These are phyloP conservation scores for Hemerocallis citrina DNA, from an alignment of 106 monocot genomes.

Conservation along the genomic window DNA sequence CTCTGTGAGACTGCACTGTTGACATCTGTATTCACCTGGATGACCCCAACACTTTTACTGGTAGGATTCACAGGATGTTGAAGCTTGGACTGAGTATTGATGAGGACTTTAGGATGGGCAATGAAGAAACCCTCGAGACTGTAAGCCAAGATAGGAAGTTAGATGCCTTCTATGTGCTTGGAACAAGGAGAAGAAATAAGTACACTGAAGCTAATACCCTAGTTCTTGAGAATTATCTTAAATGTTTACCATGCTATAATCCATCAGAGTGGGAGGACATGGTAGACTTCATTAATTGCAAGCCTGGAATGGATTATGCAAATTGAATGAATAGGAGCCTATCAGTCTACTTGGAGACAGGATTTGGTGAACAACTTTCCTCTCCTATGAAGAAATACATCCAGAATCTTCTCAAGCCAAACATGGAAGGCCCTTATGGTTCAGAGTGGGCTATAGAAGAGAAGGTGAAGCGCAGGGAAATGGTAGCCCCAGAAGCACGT, in stretches of 20 bases:
- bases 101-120: too few relatives aligned
- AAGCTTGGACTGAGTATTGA: constrained; percentile 45
- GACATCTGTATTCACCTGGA: constrained; percentile 19
- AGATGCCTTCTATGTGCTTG: too few relatives aligned
- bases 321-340: constrained; percentile 39
- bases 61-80: constrained; percentile 41
- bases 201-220: too few relatives aligned
- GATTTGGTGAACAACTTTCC: constrained; percentile 58
- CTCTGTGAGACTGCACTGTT: constrained; percentile 32
- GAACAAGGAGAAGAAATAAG: too few relatives aligned
- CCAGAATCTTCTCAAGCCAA: constrained; percentile 71
- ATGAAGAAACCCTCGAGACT: too few relatives aligned
- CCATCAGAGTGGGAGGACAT: too few relatives aligned
- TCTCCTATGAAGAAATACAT: constrained; percentile 67
- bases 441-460: constrained; percentile 76
- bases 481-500: constrained; percentile 76
- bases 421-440: constrained; percentile 83
- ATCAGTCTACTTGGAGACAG: constrained; percentile 68
- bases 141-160: too few relatives aligned
- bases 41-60: constrained; percentile 35
- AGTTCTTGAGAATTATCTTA: too few relatives aligned
- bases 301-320: too few relatives aligned
- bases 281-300: too few relatives aligned
- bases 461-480: constrained; percentile 79
- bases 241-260: too few relatives aligned